A percentile compares a stretch with the other conserved stretches of the same genome.
Evolutionary conservation across 129 eudicot species (phyloP).

Genomic region (Helichrysum umbraculigerum): DNA sequence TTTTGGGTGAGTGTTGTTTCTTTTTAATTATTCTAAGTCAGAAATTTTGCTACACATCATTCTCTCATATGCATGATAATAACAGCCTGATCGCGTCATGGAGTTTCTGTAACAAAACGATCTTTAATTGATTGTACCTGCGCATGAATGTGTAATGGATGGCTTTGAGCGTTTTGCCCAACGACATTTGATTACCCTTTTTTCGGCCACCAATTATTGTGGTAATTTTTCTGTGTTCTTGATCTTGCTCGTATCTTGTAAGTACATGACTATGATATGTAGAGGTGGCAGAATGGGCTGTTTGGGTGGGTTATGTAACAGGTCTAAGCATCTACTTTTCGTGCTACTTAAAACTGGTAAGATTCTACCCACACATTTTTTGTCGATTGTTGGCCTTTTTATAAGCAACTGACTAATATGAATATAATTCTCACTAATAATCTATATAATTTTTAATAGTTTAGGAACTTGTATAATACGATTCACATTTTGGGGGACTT

Average conservation of each 20-base stretch:
- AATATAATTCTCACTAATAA: too few relatives aligned
- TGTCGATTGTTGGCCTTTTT: too few relatives aligned
- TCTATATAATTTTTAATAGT: too few relatives aligned
- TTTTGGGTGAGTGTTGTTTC: conserved; percentile 77
- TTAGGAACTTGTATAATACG: too few relatives aligned
- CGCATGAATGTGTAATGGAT: conserved; percentile 98
- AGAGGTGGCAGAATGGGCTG: background rate
- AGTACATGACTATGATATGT: background rate
- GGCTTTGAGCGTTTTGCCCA: conserved; percentile 97
- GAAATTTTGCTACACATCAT: background rate
- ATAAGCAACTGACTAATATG: too few relatives aligned
- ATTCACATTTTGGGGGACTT: too few relatives aligned
- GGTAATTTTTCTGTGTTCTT: conserved; percentile 46
- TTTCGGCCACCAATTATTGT: conserved; percentile 78
- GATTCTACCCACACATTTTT: too few relatives aligned
- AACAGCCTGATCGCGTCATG: conserved; percentile 97
- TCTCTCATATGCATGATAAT: background rate
- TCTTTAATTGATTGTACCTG: conserved; percentile 87
- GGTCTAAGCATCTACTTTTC: too few relatives aligned
- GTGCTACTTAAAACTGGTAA: too few relatives aligned
- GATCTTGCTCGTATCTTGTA: conserved; percentile 11
- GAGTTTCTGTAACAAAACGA: conserved; percentile 91
- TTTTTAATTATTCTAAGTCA: background rate
- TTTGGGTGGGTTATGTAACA: too few relatives aligned
- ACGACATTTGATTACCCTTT: conserved; percentile 87